phyloP scores from a whole-genome alignment of 345 rosid species.

The Sapria himalayana region DNA sequence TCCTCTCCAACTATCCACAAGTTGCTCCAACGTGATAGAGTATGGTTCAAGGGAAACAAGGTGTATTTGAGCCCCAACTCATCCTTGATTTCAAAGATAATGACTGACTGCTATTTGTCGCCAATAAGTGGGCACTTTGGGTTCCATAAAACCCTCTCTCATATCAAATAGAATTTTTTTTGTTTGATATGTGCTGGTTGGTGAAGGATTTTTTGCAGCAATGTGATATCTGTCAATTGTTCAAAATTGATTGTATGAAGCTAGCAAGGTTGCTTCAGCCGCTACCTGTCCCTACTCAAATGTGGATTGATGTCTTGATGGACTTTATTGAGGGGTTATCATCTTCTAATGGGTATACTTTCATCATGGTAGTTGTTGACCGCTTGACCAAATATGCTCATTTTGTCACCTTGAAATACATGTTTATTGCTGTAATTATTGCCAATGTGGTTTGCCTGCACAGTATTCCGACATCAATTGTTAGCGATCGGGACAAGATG shows the following conservation, averaged over 20 bases:
- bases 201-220: not conserved
- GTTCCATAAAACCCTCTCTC: not conserved
- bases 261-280: not conserved
- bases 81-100: not conserved
- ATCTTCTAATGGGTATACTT: not conserved
- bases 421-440: not conserved
- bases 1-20: not conserved
- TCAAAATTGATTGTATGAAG: not conserved
- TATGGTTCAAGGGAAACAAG: not conserved
- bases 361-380: not conserved
- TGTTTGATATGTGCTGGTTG: not conserved
- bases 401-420: not conserved
- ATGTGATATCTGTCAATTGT: not conserved
- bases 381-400: not conserved
- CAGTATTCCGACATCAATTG: not conserved
- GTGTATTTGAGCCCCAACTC: not conserved
- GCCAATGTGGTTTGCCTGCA: not conserved
- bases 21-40: not conserved
- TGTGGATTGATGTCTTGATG: not conserved
- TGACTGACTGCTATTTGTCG: not conserved
- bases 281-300: not conserved
- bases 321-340: constrained; percentile 1
- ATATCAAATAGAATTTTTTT: not conserved
- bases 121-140: not conserved
- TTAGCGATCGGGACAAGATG: not conserved